These are phyloP conservation scores for Cladochytrium tenue DNA, from an alignment of 371 early-diverging fungal genomes.

Conservation along the genomic window DNA sequence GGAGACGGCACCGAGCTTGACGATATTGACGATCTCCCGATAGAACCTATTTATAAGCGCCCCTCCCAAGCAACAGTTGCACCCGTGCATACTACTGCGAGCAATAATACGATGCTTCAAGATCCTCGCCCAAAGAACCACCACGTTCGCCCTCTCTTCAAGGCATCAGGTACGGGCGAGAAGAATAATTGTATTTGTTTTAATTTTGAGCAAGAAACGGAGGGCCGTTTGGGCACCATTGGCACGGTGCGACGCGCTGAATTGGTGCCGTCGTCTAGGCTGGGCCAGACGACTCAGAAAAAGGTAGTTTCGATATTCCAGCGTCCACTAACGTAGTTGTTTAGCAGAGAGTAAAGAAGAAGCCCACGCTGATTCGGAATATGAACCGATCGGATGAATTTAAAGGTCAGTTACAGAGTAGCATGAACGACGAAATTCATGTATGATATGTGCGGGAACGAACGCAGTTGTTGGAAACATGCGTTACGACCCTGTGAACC, in stretches of 20 bases:
- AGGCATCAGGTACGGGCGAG: no score
- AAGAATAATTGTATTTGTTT: no score
- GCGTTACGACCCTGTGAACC: conserved; percentile 46
- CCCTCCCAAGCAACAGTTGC: background rate
- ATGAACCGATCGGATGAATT: conserved; percentile 23
- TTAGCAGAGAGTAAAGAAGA: conserved; percentile 17
- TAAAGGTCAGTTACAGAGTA: conserved; percentile 28
- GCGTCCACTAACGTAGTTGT: no score
- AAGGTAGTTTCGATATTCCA: no score
- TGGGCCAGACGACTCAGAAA: no score
- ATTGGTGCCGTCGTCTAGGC: no score
- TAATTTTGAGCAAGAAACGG: no score
- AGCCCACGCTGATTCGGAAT: conserved; percentile 43
- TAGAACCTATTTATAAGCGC: conserved; percentile 1
- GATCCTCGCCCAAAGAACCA: conserved; percentile 2
- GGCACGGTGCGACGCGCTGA: no score
- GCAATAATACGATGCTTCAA: background rate
- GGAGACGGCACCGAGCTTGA: conserved; percentile 46
- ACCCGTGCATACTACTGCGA: background rate
- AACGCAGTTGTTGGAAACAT: conserved; percentile 43
- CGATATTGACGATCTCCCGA: conserved; percentile 33
- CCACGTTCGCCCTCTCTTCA: conserved; percentile 1
- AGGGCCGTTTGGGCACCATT: no score
- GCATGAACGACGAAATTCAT: no score
- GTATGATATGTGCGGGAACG: no score